These are phyloP conservation scores for Porcisia deanei DNA, from an alignment of 208 protist genomes.

Conservation along the genomic window DNA sequence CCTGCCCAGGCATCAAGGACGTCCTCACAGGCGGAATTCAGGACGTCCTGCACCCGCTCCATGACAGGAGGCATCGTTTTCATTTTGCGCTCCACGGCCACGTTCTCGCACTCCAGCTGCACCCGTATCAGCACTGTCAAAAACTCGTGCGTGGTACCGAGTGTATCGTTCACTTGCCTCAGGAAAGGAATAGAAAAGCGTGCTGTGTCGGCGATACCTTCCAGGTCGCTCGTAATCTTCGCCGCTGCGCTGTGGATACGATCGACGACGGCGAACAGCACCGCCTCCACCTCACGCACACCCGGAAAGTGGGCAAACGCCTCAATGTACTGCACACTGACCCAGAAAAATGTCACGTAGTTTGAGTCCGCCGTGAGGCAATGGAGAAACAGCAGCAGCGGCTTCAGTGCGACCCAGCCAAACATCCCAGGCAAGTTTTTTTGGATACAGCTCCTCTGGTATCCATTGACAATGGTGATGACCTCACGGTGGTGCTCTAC, in stretches of 20 bases:
- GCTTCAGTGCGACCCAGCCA: conserved; percentile 74
- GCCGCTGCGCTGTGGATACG: conserved; percentile 65
- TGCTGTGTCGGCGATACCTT: conserved; percentile 31
- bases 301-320: conserved; percentile 66
- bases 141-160: conserved; percentile 63
- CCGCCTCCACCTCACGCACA: conserved; percentile 61
- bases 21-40: conserved; percentile 67
- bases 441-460: conserved; percentile 65
- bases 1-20: conserved; percentile 71
- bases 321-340: conserved; percentile 85
- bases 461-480: conserved; percentile 65
- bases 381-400: conserved; percentile 72
- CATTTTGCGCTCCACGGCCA: conserved; percentile 71
- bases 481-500: conserved; percentile 66
- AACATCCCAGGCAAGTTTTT: conserved; percentile 76
- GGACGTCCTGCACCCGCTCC: conserved; percentile 68
- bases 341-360: conserved; percentile 90
- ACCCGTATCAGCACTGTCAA: conserved; percentile 73
- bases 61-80: conserved; percentile 66
- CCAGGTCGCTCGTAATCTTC: conserved; percentile 50
- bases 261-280: conserved; percentile 74
- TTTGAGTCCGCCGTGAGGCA: conserved; percentile 83
- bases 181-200: conserved; percentile 57
- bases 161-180: conserved; percentile 47
- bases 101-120: conserved; percentile 88